These are phyloP conservation scores for Quambalaria eucalypti DNA, from an alignment of 1,284 basidiomycete species.

Conservation along the genomic window DNA sequence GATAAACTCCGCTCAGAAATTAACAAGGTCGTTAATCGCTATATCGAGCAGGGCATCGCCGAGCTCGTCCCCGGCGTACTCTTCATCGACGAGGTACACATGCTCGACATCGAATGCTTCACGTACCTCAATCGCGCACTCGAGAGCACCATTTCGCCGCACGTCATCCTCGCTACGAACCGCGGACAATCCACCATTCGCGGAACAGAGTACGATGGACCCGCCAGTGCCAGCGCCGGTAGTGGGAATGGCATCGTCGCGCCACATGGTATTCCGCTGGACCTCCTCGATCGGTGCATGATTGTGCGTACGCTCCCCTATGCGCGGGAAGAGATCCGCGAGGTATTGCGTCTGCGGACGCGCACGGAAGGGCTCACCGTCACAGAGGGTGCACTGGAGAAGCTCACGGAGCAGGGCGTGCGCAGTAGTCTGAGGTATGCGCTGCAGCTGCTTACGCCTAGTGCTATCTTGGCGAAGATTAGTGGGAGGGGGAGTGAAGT, in stretches of 20 bases:
- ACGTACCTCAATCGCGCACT: constrained; percentile 93
- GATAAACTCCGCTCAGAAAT: constrained; percentile 92
- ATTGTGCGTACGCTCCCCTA: constrained; percentile 89
- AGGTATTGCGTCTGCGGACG: constrained; percentile 76
- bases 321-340: constrained; percentile 71
- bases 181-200: constrained; percentile 82
- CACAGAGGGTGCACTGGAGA: constrained; percentile 67
- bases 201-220: constrained; percentile 59
- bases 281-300: constrained; percentile 89
- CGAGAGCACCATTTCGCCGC: constrained; percentile 91
- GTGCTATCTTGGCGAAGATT: constrained; percentile 73
- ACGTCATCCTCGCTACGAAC: constrained; percentile 93
- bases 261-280: constrained; percentile 87
- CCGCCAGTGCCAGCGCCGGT: constrained; percentile 42
- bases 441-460: constrained; percentile 81
- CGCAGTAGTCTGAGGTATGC: constrained; percentile 81
- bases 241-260: constrained; percentile 63
- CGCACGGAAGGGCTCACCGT: constrained; percentile 77
- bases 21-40: constrained; percentile 94
- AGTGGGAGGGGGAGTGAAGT: constrained; percentile 73
- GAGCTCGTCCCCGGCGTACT: constrained; percentile 95
- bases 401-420: constrained; percentile 72
- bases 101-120: constrained; percentile 99
- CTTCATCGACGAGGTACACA: constrained; percentile 99
- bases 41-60: constrained; percentile 95